Evolutionary conservation across 306 rosid genomes (phyloP).

Genomic region (Sophora flavescens): DNA sequence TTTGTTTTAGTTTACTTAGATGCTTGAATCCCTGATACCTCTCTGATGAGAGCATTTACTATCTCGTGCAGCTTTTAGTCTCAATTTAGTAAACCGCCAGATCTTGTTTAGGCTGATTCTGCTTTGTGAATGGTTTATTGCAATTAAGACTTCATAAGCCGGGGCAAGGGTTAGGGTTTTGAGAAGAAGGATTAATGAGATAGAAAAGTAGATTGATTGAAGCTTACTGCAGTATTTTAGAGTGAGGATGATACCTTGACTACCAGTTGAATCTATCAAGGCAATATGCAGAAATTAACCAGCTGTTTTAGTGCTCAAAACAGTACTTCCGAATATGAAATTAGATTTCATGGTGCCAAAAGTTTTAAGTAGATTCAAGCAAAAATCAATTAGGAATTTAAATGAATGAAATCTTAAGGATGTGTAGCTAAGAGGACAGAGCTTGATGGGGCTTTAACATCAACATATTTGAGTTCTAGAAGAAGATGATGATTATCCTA

Average conservation of each 20-base stretch:
- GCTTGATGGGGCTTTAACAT: background rate
- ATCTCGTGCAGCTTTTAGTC: background rate
- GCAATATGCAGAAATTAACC: background rate
- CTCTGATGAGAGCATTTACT: background rate
- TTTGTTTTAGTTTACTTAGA: background rate
- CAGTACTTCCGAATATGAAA: background rate
- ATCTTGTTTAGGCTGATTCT: background rate
- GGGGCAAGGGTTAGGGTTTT: background rate
- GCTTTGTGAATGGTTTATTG: background rate
- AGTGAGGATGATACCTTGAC: background rate
- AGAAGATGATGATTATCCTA: background rate
- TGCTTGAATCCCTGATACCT: background rate
- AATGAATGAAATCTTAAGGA: background rate
- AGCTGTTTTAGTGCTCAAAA: conserved; percentile 9
- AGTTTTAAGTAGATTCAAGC: background rate
- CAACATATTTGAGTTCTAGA: background rate
- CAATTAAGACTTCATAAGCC: background rate
- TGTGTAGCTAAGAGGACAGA: background rate
- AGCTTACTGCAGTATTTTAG: background rate
- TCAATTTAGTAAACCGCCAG: background rate
- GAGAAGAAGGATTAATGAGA: background rate
- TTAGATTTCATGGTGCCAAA: background rate
- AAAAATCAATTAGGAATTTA: background rate
- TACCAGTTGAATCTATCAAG: no score
- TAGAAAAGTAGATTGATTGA: conserved; percentile 17